phyloP scores from a whole-genome alignment of 2,329 filamentous ascomycete species.

The Dothideomycetes sp. region DNA sequence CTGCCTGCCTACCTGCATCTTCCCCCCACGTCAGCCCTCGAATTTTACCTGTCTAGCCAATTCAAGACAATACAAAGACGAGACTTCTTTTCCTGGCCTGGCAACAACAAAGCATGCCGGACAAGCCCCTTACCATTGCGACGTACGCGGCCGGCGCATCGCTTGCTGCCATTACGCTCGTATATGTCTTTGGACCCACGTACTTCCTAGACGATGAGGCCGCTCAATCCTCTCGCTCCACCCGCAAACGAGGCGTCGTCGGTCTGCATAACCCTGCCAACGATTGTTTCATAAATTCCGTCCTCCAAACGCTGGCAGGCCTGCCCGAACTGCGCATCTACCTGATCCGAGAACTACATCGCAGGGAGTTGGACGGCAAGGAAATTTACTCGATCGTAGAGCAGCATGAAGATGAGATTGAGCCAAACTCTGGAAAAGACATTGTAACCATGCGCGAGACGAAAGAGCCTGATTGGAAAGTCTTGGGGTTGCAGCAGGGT shows the following conservation, averaged over 20 bases:
- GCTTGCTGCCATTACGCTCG: constrained; percentile 84
- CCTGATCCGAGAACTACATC: constrained; percentile 82
- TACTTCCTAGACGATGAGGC: constrained; percentile 85
- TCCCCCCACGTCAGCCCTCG: too few relatives aligned
- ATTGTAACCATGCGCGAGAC: constrained; percentile 26
- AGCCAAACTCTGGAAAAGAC: constrained; percentile 52
- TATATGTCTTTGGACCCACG: constrained; percentile 97
- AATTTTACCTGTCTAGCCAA: too few relatives aligned
- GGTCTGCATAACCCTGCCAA: constrained; percentile 87
- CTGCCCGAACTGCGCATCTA: constrained; percentile 83
- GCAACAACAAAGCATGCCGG: constrained; percentile 51
- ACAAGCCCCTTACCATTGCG: constrained; percentile 72
- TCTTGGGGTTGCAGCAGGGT: constrained; percentile 62
- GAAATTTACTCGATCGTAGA: constrained; percentile 54
- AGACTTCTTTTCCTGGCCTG: not conserved
- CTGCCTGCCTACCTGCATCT: not conserved
- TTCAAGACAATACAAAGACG: not conserved
- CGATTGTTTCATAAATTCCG: constrained; percentile 77
- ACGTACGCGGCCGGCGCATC: constrained; percentile 94
- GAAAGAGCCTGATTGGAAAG: constrained; percentile 35
- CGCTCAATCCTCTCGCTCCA: constrained; percentile 44
- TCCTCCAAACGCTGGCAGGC: constrained; percentile 85
- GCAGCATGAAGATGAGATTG: constrained; percentile 33
- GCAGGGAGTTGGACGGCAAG: constrained; percentile 67
- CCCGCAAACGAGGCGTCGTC: constrained; percentile 76